phyloP scores from a whole-genome alignment of 257 asterid genomes.

The Linaria vulgaris region DNA sequence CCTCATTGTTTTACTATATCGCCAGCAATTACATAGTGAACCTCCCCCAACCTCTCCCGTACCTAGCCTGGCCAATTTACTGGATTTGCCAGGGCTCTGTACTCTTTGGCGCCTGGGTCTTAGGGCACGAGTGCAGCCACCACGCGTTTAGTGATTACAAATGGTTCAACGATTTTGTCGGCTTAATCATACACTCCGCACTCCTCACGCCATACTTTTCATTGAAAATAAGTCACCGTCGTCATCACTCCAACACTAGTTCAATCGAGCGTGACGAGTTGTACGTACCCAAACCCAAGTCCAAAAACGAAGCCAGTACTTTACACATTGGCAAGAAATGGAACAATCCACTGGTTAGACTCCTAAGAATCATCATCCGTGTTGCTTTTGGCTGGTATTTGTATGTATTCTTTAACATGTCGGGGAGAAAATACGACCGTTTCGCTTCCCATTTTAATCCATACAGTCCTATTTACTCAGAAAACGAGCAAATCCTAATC shows the following conservation, averaged over 20 bases:
- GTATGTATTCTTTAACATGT: slow-evolving; percentile 52
- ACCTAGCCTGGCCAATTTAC: slow-evolving; percentile 53
- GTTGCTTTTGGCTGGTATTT: slow-evolving; percentile 65
- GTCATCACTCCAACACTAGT: slow-evolving; percentile 71
- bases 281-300: slow-evolving; percentile 56
- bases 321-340: slow-evolving; percentile 19
- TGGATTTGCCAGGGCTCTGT: slow-evolving; percentile 56
- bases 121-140: slow-evolving; percentile 71
- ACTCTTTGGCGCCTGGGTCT: slow-evolving; percentile 56
- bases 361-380: slow-evolving; percentile 25
- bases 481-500: slow-evolving; percentile 51
- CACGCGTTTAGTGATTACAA: slow-evolving; percentile 68
- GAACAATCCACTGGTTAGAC: slow-evolving; percentile 49
- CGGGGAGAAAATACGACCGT: slow-evolving; percentile 54
- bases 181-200: slow-evolving; percentile 63
- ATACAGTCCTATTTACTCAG: slow-evolving; percentile 57
- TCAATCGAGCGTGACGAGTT: slow-evolving; percentile 65
- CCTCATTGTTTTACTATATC: too few relatives aligned
- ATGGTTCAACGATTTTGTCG: slow-evolving; percentile 59
- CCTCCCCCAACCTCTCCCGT: not conserved
- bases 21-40: too few relatives aligned
- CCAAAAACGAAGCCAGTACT: too few relatives aligned
- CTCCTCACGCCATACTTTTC: slow-evolving; percentile 67
- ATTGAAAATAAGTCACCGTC: slow-evolving; percentile 61
- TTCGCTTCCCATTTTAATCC: slow-evolving; percentile 61